A percentile compares a stretch with the other conserved stretches of the same genome.
Conservation (phyloP, 345 rosid species). For the Camelina laxa region DNA sequence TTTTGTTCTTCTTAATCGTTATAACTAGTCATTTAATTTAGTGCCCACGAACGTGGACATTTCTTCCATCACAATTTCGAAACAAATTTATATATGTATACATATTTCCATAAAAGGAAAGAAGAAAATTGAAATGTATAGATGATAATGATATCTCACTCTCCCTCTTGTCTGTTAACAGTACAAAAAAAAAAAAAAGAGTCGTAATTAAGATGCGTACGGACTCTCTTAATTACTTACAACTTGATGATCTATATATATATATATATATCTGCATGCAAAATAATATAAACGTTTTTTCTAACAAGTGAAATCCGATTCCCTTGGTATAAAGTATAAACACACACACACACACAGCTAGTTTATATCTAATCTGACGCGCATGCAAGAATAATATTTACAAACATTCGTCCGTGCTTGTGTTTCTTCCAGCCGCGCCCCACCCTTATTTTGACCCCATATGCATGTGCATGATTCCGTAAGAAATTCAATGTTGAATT, state of each 20-base stretch:
- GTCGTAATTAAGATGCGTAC: conserved; percentile 32
- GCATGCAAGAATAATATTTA: conserved; percentile 10
- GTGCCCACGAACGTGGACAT: conserved; percentile 12
- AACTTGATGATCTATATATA: background rate
- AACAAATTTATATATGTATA: background rate
- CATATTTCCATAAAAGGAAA: conserved; percentile 26
- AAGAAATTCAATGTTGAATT: conserved; percentile 11
- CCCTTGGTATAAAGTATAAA: background rate
- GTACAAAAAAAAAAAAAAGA: background rate
- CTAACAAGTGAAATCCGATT: background rate
- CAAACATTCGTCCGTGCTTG: background rate
- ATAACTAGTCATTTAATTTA: too few relatives aligned
- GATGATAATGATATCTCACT: too few relatives aligned
- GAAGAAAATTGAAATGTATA: background rate
- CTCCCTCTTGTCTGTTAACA: background rate
- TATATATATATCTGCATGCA: background rate
- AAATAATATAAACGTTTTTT: conserved; percentile 32
- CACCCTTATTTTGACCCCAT: conserved; percentile 29
- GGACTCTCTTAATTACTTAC: background rate
- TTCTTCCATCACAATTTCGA: conserved; percentile 9
- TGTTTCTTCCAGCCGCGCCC: conserved; percentile 32
- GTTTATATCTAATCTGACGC: background rate
- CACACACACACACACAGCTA: too few relatives aligned
- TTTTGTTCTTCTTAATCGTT: too few relatives aligned
- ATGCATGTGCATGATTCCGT: background rate